These are phyloP conservation scores for Fusarium duplospermum DNA, from an alignment of 2,329 filamentous ascomycete species.

Conservation along the genomic window DNA sequence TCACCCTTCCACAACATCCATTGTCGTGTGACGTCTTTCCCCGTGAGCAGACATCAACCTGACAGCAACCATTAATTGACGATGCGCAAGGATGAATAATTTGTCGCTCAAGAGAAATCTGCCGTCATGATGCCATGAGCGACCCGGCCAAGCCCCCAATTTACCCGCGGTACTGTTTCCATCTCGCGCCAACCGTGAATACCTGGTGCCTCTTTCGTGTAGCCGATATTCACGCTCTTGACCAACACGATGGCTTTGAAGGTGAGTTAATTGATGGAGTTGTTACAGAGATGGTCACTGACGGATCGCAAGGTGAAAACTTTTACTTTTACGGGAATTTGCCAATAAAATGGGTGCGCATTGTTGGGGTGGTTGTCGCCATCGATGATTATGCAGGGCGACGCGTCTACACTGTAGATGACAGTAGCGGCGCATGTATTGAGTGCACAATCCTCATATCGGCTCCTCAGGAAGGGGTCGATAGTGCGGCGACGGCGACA, in stretches of 20 bases:
- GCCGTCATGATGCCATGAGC: conserved; percentile 63
- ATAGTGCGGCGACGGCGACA: conserved; percentile 1
- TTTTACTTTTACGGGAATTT: conserved; percentile 78
- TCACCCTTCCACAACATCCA: background rate
- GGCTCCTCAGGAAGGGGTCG: background rate
- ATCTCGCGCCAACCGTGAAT: conserved; percentile 70
- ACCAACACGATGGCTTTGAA: conserved; percentile 62
- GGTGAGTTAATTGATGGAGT: conserved; percentile 52
- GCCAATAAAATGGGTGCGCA: conserved; percentile 79
- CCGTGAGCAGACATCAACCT: background rate
- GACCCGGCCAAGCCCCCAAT: conserved; percentile 50
- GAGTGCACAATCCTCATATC: conserved; percentile 51
- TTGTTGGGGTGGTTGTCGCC: conserved; percentile 77
- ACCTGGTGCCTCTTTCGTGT: conserved; percentile 69
- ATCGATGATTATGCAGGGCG: conserved; percentile 62
- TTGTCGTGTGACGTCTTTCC: conserved; percentile 7
- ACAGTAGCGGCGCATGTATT: conserved; percentile 71
- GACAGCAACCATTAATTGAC: background rate
- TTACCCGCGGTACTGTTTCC: conserved; percentile 74
- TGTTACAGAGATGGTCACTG: conserved; percentile 1
- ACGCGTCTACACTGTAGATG: conserved; percentile 70
- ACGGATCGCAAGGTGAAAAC: conserved; percentile 55
- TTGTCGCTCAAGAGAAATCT: conserved; percentile 1
- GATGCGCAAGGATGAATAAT: conserved; percentile 23
- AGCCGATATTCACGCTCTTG: conserved; percentile 62